Evolutionary conservation across 129 eudicot species (phyloP).

Genomic region (Heracleum sosnowskyi): DNA sequence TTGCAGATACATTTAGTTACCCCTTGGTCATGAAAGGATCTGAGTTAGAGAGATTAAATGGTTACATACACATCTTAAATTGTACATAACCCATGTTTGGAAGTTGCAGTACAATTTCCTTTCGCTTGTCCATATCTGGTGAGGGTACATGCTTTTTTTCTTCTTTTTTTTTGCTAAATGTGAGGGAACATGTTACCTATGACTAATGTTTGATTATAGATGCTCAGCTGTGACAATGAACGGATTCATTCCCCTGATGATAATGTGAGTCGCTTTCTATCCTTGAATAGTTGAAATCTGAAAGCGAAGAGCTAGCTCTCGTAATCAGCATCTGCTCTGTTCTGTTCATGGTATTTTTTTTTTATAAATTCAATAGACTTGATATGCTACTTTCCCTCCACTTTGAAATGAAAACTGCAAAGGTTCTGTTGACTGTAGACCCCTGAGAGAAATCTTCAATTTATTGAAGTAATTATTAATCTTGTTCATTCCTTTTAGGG

Average conservation of each 20-base stretch:
- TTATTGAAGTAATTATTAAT: neutral
- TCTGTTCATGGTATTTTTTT: neutral
- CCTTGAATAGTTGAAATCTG: neutral
- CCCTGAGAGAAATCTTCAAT: neutral
- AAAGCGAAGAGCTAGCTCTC: neutral
- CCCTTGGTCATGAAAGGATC: neutral
- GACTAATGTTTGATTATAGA: conserved; percentile 6
- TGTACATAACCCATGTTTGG: neutral
- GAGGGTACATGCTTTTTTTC: neutral
- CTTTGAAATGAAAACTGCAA: neutral
- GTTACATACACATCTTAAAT: neutral
- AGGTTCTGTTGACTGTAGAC: neutral
- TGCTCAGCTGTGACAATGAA: neutral
- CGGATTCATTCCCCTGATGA: conserved; percentile 7
- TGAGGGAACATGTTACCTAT: neutral
- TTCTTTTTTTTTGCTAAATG: too few species aligned
- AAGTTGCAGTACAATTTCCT: neutral
- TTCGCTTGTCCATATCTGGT: neutral
- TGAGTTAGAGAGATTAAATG: neutral
- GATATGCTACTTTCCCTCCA: neutral
- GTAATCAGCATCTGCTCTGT: neutral
- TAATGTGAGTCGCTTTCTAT: neutral
- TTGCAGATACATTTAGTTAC: neutral
- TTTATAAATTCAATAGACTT: neutral
- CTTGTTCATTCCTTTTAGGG: neutral